Percentiles rank a stretch among this genome's conserved stretches.
Evolutionary conservation across 1,139 yeast species (phyloP).

Genomic region (Suhomyces maxii): DNA sequence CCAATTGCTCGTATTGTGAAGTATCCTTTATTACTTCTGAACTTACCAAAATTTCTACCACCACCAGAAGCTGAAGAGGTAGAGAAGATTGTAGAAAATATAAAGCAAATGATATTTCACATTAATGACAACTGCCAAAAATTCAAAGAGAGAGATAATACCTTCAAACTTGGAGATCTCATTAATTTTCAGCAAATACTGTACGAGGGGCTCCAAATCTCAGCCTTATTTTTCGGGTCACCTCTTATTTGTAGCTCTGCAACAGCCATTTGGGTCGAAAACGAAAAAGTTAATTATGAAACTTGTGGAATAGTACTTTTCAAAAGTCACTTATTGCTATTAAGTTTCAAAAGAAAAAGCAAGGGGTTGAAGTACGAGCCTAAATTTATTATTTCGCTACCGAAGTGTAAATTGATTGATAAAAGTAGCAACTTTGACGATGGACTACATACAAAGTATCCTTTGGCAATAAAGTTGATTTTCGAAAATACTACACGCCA

Average conservation of each 20-base stretch:
- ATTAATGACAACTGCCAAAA: conserved; percentile 27
- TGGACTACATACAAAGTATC: conserved; percentile 39
- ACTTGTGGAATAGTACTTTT: conserved; percentile 46
- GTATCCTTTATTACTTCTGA: conserved; percentile 50
- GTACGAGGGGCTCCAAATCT: conserved; percentile 19
- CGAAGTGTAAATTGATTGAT: conserved; percentile 29
- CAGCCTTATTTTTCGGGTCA: conserved; percentile 42
- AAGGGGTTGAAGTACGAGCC: conserved; percentile 27
- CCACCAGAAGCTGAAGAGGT: conserved; percentile 1
- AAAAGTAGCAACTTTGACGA: conserved; percentile 27
- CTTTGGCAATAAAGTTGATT: conserved; percentile 39
- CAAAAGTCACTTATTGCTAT: conserved; percentile 49
- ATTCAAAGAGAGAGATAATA: conserved; percentile 8
- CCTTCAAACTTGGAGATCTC: conserved; percentile 9
- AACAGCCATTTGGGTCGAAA: conserved; percentile 38
- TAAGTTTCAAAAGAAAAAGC: conserved; percentile 18
- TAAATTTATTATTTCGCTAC: conserved; percentile 50
- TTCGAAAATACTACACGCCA: conserved; percentile 45
- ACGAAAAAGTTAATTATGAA: conserved; percentile 14
- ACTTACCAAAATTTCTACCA: conserved; percentile 28
- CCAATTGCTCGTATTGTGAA: conserved; percentile 55
- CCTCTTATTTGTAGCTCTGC: conserved; percentile 42
- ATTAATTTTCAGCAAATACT: conserved; percentile 16
- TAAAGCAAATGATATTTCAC: conserved; percentile 24
- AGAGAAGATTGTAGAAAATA: conserved; percentile 10